Percentiles rank a stretch among this genome's conserved stretches.
Evolutionary conservation across 768 basidiomycete genomes (phyloP).

Genomic region (Boletus reticuloceps): DNA sequence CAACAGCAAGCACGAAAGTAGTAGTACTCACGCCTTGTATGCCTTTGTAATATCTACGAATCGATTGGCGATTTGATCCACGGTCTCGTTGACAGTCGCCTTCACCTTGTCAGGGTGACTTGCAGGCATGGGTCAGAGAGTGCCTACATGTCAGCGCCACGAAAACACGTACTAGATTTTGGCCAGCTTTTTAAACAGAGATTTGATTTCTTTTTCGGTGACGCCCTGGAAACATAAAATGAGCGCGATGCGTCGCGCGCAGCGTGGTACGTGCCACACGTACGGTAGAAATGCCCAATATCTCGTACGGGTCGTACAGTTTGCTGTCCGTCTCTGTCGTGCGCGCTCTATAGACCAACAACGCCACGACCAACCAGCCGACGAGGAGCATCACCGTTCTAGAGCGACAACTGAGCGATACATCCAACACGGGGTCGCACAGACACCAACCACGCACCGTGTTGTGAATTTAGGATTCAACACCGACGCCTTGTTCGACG

Average conservation of each 20-base stretch:
- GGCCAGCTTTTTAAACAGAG: constrained; percentile 91
- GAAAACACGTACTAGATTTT: constrained; percentile 63
- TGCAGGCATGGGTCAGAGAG: background rate
- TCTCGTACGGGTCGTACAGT: constrained; percentile 92
- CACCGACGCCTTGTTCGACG: constrained; percentile 43
- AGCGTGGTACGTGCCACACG: background rate
- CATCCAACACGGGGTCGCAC: too few species aligned
- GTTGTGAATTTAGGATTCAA: constrained; percentile 47
- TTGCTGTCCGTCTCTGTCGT: constrained; percentile 55
- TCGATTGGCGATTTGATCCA: constrained; percentile 78
- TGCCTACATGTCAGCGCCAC: background rate
- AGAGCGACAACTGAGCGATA: background rate
- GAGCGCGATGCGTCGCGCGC: background rate
- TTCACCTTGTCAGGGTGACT: constrained; percentile 98
- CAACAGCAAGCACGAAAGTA: background rate
- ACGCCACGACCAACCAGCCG: constrained; percentile 75
- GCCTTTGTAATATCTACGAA: constrained; percentile 97
- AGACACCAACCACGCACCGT: constrained; percentile 40
- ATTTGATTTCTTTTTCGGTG: constrained; percentile 90
- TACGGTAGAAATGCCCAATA: constrained; percentile 72
- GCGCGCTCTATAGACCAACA: constrained; percentile 64
- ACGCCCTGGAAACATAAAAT: constrained; percentile 43
- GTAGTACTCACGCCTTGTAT: constrained; percentile 76
- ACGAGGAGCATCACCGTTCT: constrained; percentile 60
- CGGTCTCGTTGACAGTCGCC: constrained; percentile 75